These are phyloP conservation scores for Tulasnella sp. DNA, from an alignment of 768 basidiomycete species.

Conservation along the genomic window DNA sequence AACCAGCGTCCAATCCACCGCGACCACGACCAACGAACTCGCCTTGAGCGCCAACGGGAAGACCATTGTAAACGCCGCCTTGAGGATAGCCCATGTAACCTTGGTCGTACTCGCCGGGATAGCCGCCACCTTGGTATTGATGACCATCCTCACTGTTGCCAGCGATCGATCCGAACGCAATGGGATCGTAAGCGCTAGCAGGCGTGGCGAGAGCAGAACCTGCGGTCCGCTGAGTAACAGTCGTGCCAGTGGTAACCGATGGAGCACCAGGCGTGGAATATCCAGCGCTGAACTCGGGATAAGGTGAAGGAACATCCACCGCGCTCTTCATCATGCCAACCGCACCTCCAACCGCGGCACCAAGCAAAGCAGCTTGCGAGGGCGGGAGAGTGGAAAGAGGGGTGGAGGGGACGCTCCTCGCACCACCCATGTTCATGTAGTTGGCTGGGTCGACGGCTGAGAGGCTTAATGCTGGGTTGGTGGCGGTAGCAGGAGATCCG, in stretches of 20 bases:
- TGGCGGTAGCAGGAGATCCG: background rate
- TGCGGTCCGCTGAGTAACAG: background rate
- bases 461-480: background rate
- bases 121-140: background rate
- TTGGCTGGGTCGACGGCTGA: background rate
- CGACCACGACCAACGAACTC: background rate
- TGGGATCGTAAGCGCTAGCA: background rate
- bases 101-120: background rate
- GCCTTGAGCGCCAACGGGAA: background rate
- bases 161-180: conserved; percentile 10
- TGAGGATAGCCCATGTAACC: background rate
- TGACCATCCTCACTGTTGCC: background rate
- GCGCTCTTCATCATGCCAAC: background rate
- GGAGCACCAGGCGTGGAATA: background rate
- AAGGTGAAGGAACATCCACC: background rate
- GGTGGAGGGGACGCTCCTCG: conserved; percentile 11
- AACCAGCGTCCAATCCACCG: background rate
- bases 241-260: background rate
- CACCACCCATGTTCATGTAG: conserved; percentile 9
- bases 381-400: conserved; percentile 8
- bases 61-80: background rate
- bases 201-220: background rate
- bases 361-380: background rate
- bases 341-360: background rate
- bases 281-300: background rate